Percentiles rank a stretch among this genome's conserved stretches.
Conservation (phyloP, 1,284 basidiomycete genomes). For the Laetiporus sulphureus region DNA sequence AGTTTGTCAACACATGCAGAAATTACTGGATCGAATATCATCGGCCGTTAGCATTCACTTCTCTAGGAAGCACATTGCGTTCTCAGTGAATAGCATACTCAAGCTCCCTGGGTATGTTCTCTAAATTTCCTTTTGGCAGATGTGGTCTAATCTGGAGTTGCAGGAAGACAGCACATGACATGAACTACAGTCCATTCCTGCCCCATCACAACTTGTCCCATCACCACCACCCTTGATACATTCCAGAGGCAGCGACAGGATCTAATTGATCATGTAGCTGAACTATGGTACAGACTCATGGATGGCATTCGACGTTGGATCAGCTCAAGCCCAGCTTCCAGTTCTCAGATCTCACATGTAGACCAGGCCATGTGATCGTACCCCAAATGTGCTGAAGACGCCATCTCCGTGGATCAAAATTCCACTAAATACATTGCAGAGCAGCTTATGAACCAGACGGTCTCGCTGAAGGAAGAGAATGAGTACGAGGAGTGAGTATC, state of each 20-base stretch:
- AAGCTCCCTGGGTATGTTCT: constrained; percentile 68
- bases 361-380: constrained; percentile 27
- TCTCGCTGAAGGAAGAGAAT: constrained; percentile 55
- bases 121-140: constrained; percentile 5
- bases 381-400: constrained; percentile 23
- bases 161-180: constrained; percentile 63
- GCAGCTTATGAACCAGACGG: constrained; percentile 58
- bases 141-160: too few species aligned
- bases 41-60: constrained; percentile 77
- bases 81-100: constrained; percentile 80
- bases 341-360: constrained; percentile 35
- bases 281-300: constrained; percentile 49
- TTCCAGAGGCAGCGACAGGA: constrained; percentile 30
- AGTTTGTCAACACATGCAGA: constrained; percentile 51
- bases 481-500: constrained; percentile 80
- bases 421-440: constrained; percentile 61
- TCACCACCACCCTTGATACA: constrained; percentile 37
- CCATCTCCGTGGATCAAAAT: constrained; percentile 33
- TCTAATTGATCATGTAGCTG: background rate
- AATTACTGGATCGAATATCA: constrained; percentile 93
- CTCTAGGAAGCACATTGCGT: constrained; percentile 79
- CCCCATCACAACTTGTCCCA: constrained; percentile 39
- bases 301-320: constrained; percentile 73
- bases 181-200: constrained; percentile 69
- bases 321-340: constrained; percentile 38